Conservation (phyloP, 306 rosid genomes). For the Acacia confusa region DNA sequence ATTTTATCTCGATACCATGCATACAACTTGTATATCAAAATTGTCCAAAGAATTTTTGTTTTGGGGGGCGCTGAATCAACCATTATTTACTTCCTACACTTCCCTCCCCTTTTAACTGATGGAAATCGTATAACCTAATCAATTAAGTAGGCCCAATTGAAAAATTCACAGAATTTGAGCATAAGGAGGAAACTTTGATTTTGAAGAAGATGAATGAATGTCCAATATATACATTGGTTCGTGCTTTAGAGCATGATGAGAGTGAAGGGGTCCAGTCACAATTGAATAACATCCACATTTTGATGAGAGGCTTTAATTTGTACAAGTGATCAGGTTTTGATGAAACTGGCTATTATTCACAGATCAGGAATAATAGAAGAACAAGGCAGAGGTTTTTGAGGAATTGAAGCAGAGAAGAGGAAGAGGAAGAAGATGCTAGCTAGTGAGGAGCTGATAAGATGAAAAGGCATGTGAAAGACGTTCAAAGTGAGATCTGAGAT, state of each 20-base stretch:
- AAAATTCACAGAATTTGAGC: not conserved
- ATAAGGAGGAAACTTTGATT: not conserved
- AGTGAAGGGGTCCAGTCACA: not conserved
- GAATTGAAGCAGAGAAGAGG: not conserved
- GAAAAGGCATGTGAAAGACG: constrained; percentile 53
- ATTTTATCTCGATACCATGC: not conserved
- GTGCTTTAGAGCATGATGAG: not conserved
- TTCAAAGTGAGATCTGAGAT: constrained; percentile 44
- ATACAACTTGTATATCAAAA: not conserved
- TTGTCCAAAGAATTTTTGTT: not conserved
- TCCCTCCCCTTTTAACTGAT: not conserved
- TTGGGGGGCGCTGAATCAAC: not conserved
- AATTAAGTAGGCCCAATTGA: not conserved
- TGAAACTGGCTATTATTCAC: constrained; percentile 4
- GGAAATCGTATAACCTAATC: not conserved
- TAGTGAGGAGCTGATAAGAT: not conserved
- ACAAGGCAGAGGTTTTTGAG: not conserved
- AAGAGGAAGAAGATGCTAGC: not conserved
- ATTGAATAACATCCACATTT: not conserved
- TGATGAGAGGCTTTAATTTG: not conserved
- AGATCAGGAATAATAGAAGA: not conserved
- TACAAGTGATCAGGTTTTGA: not conserved
- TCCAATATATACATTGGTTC: not conserved
- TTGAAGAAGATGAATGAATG: not conserved
- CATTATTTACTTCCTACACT: not conserved